Evolutionary conservation across 192 early-diverging fungal genomes (phyloP), one percentile per base, ranked within the genome.

Genomic region (Coemansia sp.): DNA sequence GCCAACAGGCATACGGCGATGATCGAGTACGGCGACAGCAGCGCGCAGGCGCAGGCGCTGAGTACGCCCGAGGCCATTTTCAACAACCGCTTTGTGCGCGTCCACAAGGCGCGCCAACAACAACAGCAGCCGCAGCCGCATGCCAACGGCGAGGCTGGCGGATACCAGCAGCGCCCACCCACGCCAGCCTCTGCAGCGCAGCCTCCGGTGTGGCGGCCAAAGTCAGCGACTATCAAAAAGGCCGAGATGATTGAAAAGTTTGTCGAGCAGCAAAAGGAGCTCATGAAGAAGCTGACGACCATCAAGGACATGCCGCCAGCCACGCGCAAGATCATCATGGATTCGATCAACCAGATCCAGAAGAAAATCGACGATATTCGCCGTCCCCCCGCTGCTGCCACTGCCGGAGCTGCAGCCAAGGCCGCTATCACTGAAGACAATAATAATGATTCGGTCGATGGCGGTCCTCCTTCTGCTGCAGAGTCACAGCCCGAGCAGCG

Each of bases 251-350:
- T 80, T 43, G 77, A 80, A 42, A 80, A 74, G 25, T 74, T 68
- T 43, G 77, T 80, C 5, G 65, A 80, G 68, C 77, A 74, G 68
- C 77, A 80, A 17, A 80, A 74, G 65, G 77, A 80, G 37, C 68
- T 74, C 4, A 74, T 80, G 71, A 53, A 65, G 46, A 80, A 80
- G 39, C 71, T 80, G 14, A 79, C 77, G 5, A 62, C 60, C 0
- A 80, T 65, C n/a, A 66, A 67, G 57, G 72, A 74, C 45, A 74
- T 80, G 72, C 63, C 77, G 0, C 39, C 77, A 9, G 68, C 60
- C n/a, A 80, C 72, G 24, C 71, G 72, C 65, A 80, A 80, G 69
- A 74, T 80, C 57, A 80, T 80, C 61, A 80, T 80, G 77, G 65
- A 71, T n/a, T 80, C 77, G 61, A 80, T 80, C 62, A 71, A 69